phyloP scores from a whole-genome alignment of 192 early-diverging fungal species.

The Umbelopsis isabellina region DNA sequence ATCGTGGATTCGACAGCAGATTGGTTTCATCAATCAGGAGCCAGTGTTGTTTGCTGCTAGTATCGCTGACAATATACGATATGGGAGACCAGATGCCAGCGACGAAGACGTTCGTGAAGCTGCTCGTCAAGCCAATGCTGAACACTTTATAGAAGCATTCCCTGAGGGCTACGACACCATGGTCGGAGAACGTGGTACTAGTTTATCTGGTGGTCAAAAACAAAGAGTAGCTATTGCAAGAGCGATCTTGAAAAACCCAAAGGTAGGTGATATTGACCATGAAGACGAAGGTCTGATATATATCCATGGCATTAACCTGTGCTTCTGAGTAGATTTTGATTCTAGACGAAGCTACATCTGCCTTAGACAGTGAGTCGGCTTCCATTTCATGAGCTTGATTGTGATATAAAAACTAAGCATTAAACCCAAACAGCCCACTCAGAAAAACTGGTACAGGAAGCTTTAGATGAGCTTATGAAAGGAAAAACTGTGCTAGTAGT shows the following conservation, averaged over 20 bases:
- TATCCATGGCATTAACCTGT: no score
- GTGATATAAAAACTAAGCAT: background rate
- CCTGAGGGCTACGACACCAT: slow-evolving; percentile 87
- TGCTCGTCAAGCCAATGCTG: slow-evolving; percentile 71
- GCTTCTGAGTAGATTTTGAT: slow-evolving; percentile 61
- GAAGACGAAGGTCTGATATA: no score
- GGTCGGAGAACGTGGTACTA: slow-evolving; percentile 82
- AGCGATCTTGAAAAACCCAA: slow-evolving; percentile 62
- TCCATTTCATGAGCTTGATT: background rate
- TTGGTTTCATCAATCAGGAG: slow-evolving; percentile 79
- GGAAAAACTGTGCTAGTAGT: slow-evolving; percentile 85
- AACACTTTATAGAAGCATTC: slow-evolving; percentile 72
- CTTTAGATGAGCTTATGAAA: slow-evolving; percentile 69
- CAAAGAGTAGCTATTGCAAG: slow-evolving; percentile 66
- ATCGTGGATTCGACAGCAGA: slow-evolving; percentile 63
- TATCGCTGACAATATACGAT: slow-evolving; percentile 75
- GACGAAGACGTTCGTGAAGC: slow-evolving; percentile 74
- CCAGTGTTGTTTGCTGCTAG: slow-evolving; percentile 80
- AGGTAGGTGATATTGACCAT: slow-evolving; percentile 10
- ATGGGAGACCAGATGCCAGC: slow-evolving; percentile 63
- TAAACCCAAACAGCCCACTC: slow-evolving; percentile 48
- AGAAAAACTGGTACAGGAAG: slow-evolving; percentile 72
- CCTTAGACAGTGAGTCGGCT: slow-evolving; percentile 59
- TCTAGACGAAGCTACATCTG: slow-evolving; percentile 80
- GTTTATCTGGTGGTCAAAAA: slow-evolving; percentile 66